Conservation (phyloP, 2,329 filamentous ascomycete genomes). For the Neonectria sp. region DNA sequence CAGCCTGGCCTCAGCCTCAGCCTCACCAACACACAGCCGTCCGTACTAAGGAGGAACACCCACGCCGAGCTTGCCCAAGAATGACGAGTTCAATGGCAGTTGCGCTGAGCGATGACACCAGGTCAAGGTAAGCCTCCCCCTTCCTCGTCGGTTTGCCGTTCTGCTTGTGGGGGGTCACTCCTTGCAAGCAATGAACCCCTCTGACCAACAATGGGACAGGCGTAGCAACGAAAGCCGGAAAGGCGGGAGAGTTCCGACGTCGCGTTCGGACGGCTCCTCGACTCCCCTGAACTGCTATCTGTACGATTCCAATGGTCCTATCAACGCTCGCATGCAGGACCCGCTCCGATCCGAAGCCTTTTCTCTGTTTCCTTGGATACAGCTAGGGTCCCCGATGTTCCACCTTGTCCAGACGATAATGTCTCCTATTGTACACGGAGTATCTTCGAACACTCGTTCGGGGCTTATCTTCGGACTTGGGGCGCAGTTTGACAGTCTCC, state of each 20-base stretch:
- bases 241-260: neutral
- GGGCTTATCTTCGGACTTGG: neutral
- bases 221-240: no score
- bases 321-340: slow-evolving; percentile 10
- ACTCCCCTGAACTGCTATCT: slow-evolving; percentile 7
- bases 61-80: neutral
- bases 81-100: neutral
- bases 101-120: neutral
- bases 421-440: neutral
- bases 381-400: neutral
- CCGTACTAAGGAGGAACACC: neutral
- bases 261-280: neutral
- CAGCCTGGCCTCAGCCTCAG: neutral
- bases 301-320: slow-evolving; percentile 10
- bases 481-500: neutral
- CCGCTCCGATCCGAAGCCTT: neutral
- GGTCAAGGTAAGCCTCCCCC: neutral
- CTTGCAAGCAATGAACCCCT: neutral
- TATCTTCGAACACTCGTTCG: neutral
- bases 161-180: neutral
- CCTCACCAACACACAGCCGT: neutral
- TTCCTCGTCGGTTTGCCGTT: neutral
- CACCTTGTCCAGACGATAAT: neutral
- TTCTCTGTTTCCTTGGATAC: neutral
- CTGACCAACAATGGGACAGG: neutral